These are phyloP conservation scores for Halophytophthora polymorphica DNA, from an alignment of 352 stramenopile species.

Conservation along the genomic window DNA sequence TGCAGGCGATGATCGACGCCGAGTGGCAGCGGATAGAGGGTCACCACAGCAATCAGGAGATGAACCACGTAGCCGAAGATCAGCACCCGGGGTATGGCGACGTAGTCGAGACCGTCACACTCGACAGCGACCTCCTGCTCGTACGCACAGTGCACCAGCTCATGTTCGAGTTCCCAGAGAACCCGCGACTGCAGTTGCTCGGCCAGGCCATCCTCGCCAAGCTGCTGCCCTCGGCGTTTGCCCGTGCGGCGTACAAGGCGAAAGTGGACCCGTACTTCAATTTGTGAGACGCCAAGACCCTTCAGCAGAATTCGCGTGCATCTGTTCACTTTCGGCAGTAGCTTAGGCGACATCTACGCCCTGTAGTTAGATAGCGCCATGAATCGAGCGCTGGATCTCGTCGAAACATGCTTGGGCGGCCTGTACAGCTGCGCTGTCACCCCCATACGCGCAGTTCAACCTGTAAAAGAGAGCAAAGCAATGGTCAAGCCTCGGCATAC, in stretches of 20 bases:
- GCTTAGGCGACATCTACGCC: too few species aligned
- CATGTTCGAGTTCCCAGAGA: conserved; percentile 61
- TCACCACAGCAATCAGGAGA: conserved; percentile 4
- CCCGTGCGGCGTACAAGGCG: conserved; percentile 64
- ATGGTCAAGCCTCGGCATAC: conserved; percentile 3
- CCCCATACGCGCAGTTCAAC: conserved; percentile 27
- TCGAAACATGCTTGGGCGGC: conserved; percentile 23
- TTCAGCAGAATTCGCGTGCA: not conserved
- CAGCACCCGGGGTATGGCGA: conserved; percentile 9
- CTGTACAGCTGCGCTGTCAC: conserved; percentile 13
- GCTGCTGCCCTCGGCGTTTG: conserved; percentile 60
- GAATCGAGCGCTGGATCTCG: conserved; percentile 18
- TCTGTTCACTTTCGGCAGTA: too few species aligned
- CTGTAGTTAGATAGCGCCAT: too few species aligned
- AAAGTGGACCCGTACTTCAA: conserved; percentile 78
- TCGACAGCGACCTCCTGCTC: conserved; percentile 49
- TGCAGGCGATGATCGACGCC: conserved; percentile 24
- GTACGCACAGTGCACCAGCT: conserved; percentile 58
- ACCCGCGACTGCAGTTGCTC: conserved; percentile 59
- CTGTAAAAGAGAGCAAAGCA: conserved; percentile 7
- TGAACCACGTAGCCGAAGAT: not conserved
- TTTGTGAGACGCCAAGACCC: conserved; percentile 23
- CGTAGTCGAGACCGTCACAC: conserved; percentile 42
- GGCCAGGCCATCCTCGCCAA: conserved; percentile 48
- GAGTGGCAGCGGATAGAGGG: conserved; percentile 10